phyloP scores from a whole-genome alignment of 2,329 filamentous ascomycete genomes.

The Monilinia aucupariae region DNA sequence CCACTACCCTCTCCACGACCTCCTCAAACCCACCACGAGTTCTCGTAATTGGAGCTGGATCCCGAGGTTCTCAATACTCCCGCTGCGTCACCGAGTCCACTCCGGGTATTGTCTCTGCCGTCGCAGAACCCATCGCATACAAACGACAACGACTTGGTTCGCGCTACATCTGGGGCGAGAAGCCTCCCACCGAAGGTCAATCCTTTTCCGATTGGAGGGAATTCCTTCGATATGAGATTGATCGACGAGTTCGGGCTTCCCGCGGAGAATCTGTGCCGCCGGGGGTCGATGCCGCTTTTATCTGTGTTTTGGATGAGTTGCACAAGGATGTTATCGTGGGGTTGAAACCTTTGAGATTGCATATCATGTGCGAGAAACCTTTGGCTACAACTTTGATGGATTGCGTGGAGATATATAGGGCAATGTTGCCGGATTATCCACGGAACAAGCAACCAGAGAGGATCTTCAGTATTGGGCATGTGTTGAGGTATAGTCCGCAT shows the following conservation, averaged over 20 bases:
- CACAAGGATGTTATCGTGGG: constrained; percentile 76
- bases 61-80: constrained; percentile 70
- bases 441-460: constrained; percentile 35
- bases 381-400: constrained; percentile 73
- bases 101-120: constrained; percentile 64
- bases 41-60: constrained; percentile 77
- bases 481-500: constrained; percentile 87
- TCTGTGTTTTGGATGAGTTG: constrained; percentile 80
- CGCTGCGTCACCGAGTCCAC: constrained; percentile 59
- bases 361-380: constrained; percentile 95
- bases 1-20: constrained; percentile 19
- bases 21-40: constrained; percentile 53
- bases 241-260: constrained; percentile 50
- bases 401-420: constrained; percentile 67
- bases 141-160: constrained; percentile 68
- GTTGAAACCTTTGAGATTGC: constrained; percentile 64
- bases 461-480: constrained; percentile 89
- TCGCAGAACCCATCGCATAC: constrained; percentile 75
- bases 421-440: constrained; percentile 42
- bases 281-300: constrained; percentile 53
- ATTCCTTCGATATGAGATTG: constrained; percentile 67
- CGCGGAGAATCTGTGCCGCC: constrained; percentile 42
- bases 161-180: constrained; percentile 65
- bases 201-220: constrained; percentile 69
- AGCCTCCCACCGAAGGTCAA: constrained; percentile 52